Base-by-base conservation (phyloP, 2,329 filamentous ascomycete genomes). In the Orbilia ellipsospora region DNA sequence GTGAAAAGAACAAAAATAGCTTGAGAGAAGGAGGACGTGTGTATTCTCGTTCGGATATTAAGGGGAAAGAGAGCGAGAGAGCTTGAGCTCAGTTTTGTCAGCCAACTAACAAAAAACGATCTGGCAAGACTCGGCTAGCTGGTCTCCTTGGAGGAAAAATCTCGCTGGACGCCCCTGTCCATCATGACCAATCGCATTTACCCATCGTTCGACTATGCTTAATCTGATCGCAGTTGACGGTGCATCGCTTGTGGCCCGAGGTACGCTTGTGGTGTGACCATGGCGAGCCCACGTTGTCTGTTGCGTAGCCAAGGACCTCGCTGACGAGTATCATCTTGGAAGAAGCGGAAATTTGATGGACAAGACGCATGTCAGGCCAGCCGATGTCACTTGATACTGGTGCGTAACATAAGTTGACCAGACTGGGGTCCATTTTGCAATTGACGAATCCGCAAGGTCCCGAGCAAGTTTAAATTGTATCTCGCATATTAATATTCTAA, bases 221-320 rank as follows among this genome's bases (percentile, higher is more conserved):
- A 59, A 72, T 72, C 67, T 72, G 67, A 72, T 64, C 60, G 54
- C 54, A 20, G 54, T 64, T 12, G 8, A 18, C 13, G 42, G 4
- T 16, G 42, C 42, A 15, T 16, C 42, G 28, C 28, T 31, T 31
- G 28, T 31, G 28, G 28, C 28, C 28, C n/a, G 31, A 36, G 57
- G 59, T 57, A 57, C 54, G 66, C 66, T 70, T 64, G 60, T 72
- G 67, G 67, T 72, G 67, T 72, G 67, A 72, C 67, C 54, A 72
- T 72, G 67, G 67, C 67, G 67, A 65, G 67, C 59, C 57, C 28
- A 70, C 66, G 66, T 70, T 63, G 23, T 31, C 48, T 18, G 26
- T 63, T 70, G 66, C 66, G 59, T 56, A 70, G 42, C 54, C 66
- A 56, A 48, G 66, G 28, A 57, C 65, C 13, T 40, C 15, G 50